phyloP scores from a whole-genome alignment of 2,329 filamentous ascomycete species.

The Pseudocercospora cruenta region DNA sequence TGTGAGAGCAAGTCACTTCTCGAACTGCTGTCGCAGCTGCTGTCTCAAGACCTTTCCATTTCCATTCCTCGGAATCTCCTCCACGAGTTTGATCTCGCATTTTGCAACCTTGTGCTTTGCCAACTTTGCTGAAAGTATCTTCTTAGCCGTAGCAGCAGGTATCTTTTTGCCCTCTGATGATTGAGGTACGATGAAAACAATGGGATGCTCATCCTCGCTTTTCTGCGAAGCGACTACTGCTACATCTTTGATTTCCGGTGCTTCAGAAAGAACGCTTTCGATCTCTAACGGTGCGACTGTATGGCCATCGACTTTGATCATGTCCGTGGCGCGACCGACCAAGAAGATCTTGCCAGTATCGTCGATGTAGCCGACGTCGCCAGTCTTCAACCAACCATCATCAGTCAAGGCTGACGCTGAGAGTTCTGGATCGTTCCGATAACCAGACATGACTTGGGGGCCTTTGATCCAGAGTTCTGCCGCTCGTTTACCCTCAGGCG shows the following conservation, averaged over 20 bases:
- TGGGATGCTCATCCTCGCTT: slow-evolving; percentile 21
- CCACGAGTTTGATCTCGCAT: slow-evolving; percentile 28
- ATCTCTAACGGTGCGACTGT: slow-evolving; percentile 37
- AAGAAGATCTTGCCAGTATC: slow-evolving; percentile 33
- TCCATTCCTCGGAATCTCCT: slow-evolving; percentile 36
- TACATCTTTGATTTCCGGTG: slow-evolving; percentile 30
- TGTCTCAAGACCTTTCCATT: slow-evolving; percentile 36
- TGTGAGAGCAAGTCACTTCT: neutral
- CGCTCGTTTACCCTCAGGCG: neutral
- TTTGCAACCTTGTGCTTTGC: slow-evolving; percentile 42
- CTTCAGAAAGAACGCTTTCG: slow-evolving; percentile 33
- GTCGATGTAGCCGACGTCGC: slow-evolving; percentile 50
- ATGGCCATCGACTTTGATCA: slow-evolving; percentile 32
- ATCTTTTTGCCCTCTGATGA: neutral
- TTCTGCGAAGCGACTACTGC: slow-evolving; percentile 30
- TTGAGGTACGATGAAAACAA: slow-evolving; percentile 23
- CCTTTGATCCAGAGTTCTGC: slow-evolving; percentile 1
- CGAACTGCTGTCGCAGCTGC: slow-evolving; percentile 12
- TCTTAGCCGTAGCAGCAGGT: slow-evolving; percentile 33
- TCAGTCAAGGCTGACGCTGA: neutral
- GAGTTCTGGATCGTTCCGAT: neutral
- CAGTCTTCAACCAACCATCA: slow-evolving; percentile 63
- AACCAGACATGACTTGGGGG: slow-evolving; percentile 3
- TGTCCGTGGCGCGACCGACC: slow-evolving; percentile 36
- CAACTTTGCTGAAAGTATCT: slow-evolving; percentile 35